Evolutionary conservation across 495 filamentous ascomycete species (phyloP), one percentile per base, ranked within the genome.

Genomic region (Aspergillus bridgeri): DNA sequence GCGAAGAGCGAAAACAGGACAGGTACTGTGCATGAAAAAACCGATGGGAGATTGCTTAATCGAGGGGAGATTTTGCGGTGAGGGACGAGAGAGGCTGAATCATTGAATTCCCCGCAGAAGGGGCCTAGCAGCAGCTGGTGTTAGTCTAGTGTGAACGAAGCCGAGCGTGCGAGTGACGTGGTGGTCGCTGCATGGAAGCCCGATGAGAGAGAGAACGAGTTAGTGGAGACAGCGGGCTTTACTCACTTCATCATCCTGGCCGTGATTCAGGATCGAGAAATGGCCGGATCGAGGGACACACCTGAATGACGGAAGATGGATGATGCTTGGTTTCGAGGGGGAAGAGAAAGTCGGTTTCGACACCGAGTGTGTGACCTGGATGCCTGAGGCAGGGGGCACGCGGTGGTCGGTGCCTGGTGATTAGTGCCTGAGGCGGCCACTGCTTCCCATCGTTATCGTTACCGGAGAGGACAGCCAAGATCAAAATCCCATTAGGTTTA

Each of bases 181-280:
- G 62, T 60, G 60, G 42, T 54, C 19, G 51, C 60, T 62, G 65
- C 65, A 62, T 67, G 60, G 61, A 67, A 62, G 55, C 65, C 65
- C 57, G 45, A 62, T 53, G 47, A 56, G 42, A 43, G 38, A 50
- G 45, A 29, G 46, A 53, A 43, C 23, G 44, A 24, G 47, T 29
- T 23, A 38, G 20, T 47, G 27, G 44, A 53, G 58, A 53, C 23
- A n/a, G 6, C n/a, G 21, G 38, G 7, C 18, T 27, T 13, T 13
- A 38, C 33, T 38, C 9, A 38, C 33, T 38, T 38, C 7, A 38
- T 15, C 33, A 38, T 38, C 33, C 33, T 15, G 17, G 46, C 18
- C 9, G 8, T 48, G 6, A 4, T 22, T n/a, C 48, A 2, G 15
- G 13, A 52, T 47, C 3, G 7, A 48, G 21, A 21, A 9, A 21